Percentiles rank a stretch among this genome's conserved stretches.
phyloP scores from a whole-genome alignment of 2,329 filamentous ascomycete genomes.

The Dryadomyces sulphureus region DNA sequence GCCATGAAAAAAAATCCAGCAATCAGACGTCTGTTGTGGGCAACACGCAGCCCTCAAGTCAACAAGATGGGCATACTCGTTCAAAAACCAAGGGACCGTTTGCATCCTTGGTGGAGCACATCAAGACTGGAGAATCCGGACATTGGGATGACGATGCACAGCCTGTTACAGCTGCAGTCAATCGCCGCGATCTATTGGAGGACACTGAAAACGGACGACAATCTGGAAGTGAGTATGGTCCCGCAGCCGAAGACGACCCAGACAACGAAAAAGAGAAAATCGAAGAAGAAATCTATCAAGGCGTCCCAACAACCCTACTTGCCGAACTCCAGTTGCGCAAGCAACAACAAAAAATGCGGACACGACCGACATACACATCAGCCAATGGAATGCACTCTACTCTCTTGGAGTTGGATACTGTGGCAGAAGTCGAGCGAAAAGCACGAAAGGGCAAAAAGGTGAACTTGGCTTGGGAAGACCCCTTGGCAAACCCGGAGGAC shows the following conservation, averaged over 20 bases:
- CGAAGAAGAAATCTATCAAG: constrained; percentile 40
- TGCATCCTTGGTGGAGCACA: constrained; percentile 1
- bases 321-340: constrained; percentile 89
- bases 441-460: constrained; percentile 61
- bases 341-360: constrained; percentile 70
- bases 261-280: constrained; percentile 30
- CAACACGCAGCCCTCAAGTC: background rate
- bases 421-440: constrained; percentile 70
- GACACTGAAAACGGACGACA: background rate
- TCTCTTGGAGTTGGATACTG: constrained; percentile 76
- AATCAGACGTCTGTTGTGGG: constrained; percentile 15
- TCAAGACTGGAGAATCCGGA: background rate
- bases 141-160: background rate
- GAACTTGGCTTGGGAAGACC: constrained; percentile 82
- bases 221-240: background rate
- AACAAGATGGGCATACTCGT: background rate
- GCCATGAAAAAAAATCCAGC: constrained; percentile 35
- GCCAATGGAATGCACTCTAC: constrained; percentile 83
- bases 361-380: constrained; percentile 45
- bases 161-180: background rate
- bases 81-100: background rate
- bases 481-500: constrained; percentile 28
- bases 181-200: background rate
- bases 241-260: constrained; percentile 23
- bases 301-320: constrained; percentile 74